These are phyloP conservation scores for Aspergillus fijiensis DNA, from an alignment of 2,329 filamentous ascomycete species.

Conservation along the genomic window DNA sequence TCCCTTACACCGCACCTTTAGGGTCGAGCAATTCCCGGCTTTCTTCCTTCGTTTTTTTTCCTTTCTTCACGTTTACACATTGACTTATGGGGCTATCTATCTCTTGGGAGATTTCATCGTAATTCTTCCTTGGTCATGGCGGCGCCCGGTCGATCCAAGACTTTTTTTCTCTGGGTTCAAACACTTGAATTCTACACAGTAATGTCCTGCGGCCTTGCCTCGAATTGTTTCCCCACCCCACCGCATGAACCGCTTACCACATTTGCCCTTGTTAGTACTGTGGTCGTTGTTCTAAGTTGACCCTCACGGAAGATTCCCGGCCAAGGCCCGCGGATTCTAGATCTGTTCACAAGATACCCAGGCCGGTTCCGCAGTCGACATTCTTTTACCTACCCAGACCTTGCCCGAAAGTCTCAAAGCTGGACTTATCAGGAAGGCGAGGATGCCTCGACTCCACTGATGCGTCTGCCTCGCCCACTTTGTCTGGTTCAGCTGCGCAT, in stretches of 20 bases:
- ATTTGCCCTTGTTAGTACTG: not conserved
- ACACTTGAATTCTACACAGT: not conserved
- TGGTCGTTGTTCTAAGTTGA: not conserved
- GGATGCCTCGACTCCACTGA: not conserved
- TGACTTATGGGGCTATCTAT: not conserved
- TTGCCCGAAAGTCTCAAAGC: not conserved
- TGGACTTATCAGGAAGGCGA: not conserved
- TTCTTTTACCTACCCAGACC: not conserved
- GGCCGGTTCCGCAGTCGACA: not conserved
- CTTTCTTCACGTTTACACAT: not conserved
- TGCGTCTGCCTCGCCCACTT: not conserved
- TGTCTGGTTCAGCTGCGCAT: not conserved
- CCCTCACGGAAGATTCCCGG: not conserved
- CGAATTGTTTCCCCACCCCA: not conserved
- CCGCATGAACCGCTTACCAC: not conserved
- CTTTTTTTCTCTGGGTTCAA: not conserved
- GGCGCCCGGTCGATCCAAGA: not conserved
- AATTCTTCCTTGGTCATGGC: not conserved
- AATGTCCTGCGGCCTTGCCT: not conserved
- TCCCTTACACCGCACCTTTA: conserved; percentile 19
- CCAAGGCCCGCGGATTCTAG: not conserved
- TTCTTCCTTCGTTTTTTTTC: not conserved
- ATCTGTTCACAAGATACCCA: not conserved
- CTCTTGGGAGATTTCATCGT: not conserved
- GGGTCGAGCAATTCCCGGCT: not conserved